Percentiles rank a stretch among this genome's conserved stretches.
Evolutionary conservation across 768 basidiomycete species (phyloP).

Genomic region (Boletus reticuloceps): DNA sequence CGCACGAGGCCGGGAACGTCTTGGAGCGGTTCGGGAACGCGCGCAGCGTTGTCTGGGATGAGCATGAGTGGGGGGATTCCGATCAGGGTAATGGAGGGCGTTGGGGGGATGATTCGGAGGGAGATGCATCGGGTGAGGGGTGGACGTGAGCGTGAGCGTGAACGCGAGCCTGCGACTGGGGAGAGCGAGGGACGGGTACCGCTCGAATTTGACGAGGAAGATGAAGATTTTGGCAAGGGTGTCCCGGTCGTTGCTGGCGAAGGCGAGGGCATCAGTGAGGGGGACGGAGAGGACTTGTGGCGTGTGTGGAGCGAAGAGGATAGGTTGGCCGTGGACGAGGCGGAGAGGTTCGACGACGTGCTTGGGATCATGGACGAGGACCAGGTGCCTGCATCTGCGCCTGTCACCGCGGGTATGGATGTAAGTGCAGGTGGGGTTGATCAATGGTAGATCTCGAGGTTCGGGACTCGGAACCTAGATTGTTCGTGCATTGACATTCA

Average conservation of each 20-base stretch:
- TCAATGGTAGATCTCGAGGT: not conserved
- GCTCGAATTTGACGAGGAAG: constrained; percentile 65
- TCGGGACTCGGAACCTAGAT: too few species aligned
- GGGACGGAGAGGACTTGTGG: constrained; percentile 23
- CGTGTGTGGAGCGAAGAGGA: constrained; percentile 29
- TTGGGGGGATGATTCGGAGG: constrained; percentile 53
- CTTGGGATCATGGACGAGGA: constrained; percentile 34
- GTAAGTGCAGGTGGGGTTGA: not conserved
- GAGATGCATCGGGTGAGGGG: constrained; percentile 39
- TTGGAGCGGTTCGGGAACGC: constrained; percentile 14
- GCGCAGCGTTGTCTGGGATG: constrained; percentile 16
- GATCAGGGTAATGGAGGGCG: constrained; percentile 60
- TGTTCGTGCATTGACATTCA: too few species aligned
- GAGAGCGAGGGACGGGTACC: constrained; percentile 26
- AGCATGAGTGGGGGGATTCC: constrained; percentile 33
- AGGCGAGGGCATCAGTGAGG: not conserved
- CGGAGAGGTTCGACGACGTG: constrained; percentile 32
- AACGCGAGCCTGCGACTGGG: not conserved
- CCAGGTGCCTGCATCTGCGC: constrained; percentile 19
- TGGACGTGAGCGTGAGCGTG: constrained; percentile 1
- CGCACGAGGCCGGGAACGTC: constrained; percentile 5
- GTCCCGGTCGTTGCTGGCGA: not conserved
- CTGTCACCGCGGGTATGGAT: not conserved
- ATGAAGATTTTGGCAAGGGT: constrained; percentile 51
- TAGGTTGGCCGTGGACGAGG: constrained; percentile 30